phyloP scores from a whole-genome alignment of 768 basidiomycete genomes.

The Hygrophorus pudorinus region DNA sequence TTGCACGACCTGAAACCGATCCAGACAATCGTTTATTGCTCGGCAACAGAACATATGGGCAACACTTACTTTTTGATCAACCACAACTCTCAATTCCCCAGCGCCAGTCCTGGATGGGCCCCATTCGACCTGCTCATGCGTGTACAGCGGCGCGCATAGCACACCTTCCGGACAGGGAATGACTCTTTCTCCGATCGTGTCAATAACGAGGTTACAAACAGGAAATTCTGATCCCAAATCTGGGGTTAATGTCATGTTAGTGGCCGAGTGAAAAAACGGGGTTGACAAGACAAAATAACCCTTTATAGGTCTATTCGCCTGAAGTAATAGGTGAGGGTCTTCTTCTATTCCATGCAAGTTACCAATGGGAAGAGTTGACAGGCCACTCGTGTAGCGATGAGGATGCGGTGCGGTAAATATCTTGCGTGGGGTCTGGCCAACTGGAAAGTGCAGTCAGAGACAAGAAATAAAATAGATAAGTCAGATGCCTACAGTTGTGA shows the following conservation, averaged over 20 bases:
- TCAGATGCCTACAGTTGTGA: conserved; percentile 65
- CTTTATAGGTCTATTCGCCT: conserved; percentile 45
- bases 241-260: conserved; percentile 14
- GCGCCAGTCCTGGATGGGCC: conserved; percentile 30
- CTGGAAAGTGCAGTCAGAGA: conserved; percentile 23
- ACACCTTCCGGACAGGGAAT: conserved; percentile 53
- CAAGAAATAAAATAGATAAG: conserved; percentile 1
- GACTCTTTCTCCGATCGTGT: conserved; percentile 48
- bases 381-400: conserved; percentile 57
- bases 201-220: conserved; percentile 43
- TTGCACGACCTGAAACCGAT: conserved; percentile 46
- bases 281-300: conserved; percentile 25
- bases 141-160: conserved; percentile 45
- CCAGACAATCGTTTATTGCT: neutral
- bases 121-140: conserved; percentile 71
- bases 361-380: conserved; percentile 63
- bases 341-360: conserved; percentile 73
- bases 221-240: conserved; percentile 39
- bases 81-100: conserved; percentile 48
- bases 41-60: conserved; percentile 1
- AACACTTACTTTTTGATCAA: conserved; percentile 47
- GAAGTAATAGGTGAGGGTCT: conserved; percentile 60
- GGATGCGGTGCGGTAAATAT: conserved; percentile 76
- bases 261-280: neutral
- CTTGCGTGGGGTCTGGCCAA: conserved; percentile 88